A percentile compares a stretch with the other conserved stretches of the same genome.
These are phyloP conservation scores for Acarospora socialis DNA, from an alignment of 2,329 filamentous ascomycete species.

Conservation along the genomic window DNA sequence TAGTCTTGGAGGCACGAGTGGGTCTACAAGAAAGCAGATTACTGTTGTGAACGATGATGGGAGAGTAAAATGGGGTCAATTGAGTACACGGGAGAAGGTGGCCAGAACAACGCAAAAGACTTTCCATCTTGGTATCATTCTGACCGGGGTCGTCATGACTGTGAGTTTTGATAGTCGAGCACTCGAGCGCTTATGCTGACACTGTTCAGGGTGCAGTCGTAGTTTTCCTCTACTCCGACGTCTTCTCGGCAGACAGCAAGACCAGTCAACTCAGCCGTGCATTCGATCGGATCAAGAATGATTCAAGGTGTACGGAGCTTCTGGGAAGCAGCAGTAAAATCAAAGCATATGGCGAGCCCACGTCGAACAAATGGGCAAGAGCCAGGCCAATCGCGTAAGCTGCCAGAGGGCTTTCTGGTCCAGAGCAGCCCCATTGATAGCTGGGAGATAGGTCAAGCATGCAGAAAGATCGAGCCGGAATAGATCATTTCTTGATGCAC, in stretches of 20 bases:
- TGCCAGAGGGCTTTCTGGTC: constrained; percentile 7
- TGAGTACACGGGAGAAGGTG: constrained; percentile 64
- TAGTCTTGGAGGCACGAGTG: constrained; percentile 17
- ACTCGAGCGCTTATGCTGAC: constrained; percentile 5
- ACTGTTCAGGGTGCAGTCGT: constrained; percentile 52
- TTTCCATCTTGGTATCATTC: constrained; percentile 69
- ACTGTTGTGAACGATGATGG: constrained; percentile 82
- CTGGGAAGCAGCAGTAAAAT: constrained; percentile 66
- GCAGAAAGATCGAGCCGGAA: constrained; percentile 57
- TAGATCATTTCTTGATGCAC: constrained; percentile 69
- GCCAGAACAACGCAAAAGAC: constrained; percentile 78
- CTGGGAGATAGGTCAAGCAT: constrained; percentile 43
- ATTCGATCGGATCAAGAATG: constrained; percentile 61
- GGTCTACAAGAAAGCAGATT: constrained; percentile 50
- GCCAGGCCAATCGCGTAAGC: constrained; percentile 41
- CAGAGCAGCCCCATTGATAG: background rate
- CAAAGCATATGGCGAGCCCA: constrained; percentile 65
- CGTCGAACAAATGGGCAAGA: constrained; percentile 64
- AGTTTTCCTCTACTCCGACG: constrained; percentile 66
- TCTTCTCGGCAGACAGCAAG: constrained; percentile 74
- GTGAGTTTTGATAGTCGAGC: constrained; percentile 33
- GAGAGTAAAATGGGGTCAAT: constrained; percentile 61
- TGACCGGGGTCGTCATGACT: constrained; percentile 61
- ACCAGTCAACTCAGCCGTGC: constrained; percentile 80
- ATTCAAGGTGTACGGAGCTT: constrained; percentile 54